Percentiles rank a stretch among this genome's conserved stretches.
phyloP scores from a whole-genome alignment of 192 early-diverging fungal genomes.

The Backusella tuberculispora region DNA sequence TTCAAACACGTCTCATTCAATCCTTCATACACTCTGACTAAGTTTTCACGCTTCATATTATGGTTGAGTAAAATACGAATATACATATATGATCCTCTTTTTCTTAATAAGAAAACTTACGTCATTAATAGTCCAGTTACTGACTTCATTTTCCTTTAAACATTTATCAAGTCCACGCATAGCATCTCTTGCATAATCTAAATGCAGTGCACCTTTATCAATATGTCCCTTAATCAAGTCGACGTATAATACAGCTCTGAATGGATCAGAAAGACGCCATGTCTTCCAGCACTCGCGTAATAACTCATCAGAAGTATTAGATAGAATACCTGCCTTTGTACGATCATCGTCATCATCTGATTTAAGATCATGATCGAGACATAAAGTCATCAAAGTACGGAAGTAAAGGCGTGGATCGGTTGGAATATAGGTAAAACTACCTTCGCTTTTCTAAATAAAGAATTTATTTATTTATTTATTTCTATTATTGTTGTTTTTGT shows the following conservation, averaged over 20 bases:
- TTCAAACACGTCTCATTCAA: slow-evolving; percentile 48
- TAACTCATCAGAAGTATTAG: slow-evolving; percentile 56
- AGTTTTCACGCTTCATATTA: slow-evolving; percentile 46
- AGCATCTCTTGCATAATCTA: slow-evolving; percentile 46
- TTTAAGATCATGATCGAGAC: slow-evolving; percentile 61
- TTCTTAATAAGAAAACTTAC: slow-evolving; percentile 33
- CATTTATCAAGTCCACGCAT: slow-evolving; percentile 43
- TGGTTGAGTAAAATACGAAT: neutral
- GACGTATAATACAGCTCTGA: slow-evolving; percentile 54
- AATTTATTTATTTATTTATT: neutral
- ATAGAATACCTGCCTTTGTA: slow-evolving; percentile 47
- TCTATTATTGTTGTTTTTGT: no score
- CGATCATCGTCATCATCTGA: slow-evolving; percentile 41
- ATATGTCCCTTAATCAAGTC: slow-evolving; percentile 50
- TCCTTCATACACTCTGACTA: slow-evolving; percentile 48
- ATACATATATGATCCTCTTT: no score
- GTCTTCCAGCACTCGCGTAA: slow-evolving; percentile 70
- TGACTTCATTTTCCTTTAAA: slow-evolving; percentile 51
- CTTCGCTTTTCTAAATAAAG: slow-evolving; percentile 25
- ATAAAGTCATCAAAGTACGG: slow-evolving; percentile 59
- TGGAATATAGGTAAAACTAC: slow-evolving; percentile 57
- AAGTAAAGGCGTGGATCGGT: slow-evolving; percentile 63
- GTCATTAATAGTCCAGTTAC: slow-evolving; percentile 60
- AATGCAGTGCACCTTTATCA: slow-evolving; percentile 35
- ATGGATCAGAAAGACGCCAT: slow-evolving; percentile 65